These are phyloP conservation scores for Recurvomyces mirabilis DNA, from an alignment of 495 filamentous ascomycete species.

Conservation along the genomic window DNA sequence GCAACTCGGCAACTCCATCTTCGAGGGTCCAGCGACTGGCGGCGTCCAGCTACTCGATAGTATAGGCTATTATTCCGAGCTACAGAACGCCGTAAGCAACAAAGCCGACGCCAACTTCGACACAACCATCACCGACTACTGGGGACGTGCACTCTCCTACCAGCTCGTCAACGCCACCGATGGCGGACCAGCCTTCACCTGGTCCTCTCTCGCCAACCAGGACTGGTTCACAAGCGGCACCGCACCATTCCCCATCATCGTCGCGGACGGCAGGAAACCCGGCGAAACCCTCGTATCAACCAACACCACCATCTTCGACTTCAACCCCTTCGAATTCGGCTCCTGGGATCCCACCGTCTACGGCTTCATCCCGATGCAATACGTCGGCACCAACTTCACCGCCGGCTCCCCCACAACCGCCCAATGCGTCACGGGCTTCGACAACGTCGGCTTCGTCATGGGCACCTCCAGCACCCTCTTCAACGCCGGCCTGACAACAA, in stretches of 20 bases:
- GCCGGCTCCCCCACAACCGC: slow-evolving; percentile 49
- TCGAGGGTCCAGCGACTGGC: slow-evolving; percentile 49
- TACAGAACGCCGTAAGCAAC: slow-evolving; percentile 47
- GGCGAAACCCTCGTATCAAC: slow-evolving; percentile 51
- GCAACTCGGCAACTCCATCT: slow-evolving; percentile 69
- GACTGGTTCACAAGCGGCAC: slow-evolving; percentile 56
- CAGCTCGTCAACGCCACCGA: slow-evolving; percentile 71
- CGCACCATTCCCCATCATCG: slow-evolving; percentile 71
- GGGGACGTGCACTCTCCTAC: slow-evolving; percentile 64
- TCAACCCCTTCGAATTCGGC: slow-evolving; percentile 83
- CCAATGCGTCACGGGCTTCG: slow-evolving; percentile 66
- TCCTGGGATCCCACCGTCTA: slow-evolving; percentile 70
- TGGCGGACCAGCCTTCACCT: slow-evolving; percentile 74
- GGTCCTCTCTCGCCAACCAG: slow-evolving; percentile 68
- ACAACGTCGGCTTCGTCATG: slow-evolving; percentile 77
- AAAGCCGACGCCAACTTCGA: slow-evolving; percentile 67
- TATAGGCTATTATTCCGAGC: slow-evolving; percentile 55
- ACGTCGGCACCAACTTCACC: slow-evolving; percentile 70
- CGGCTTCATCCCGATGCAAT: slow-evolving; percentile 64
- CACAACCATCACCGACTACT: slow-evolving; percentile 70
- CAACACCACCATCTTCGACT: slow-evolving; percentile 76
- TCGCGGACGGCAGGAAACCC: slow-evolving; percentile 63
- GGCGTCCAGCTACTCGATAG: slow-evolving; percentile 38
- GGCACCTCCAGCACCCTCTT: slow-evolving; percentile 87
- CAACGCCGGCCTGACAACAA: slow-evolving; percentile 59